Evolutionary conservation across 768 basidiomycete species (phyloP), one percentile per base, ranked within the genome.

Genomic region (Kwoniella dejecticola): DNA sequence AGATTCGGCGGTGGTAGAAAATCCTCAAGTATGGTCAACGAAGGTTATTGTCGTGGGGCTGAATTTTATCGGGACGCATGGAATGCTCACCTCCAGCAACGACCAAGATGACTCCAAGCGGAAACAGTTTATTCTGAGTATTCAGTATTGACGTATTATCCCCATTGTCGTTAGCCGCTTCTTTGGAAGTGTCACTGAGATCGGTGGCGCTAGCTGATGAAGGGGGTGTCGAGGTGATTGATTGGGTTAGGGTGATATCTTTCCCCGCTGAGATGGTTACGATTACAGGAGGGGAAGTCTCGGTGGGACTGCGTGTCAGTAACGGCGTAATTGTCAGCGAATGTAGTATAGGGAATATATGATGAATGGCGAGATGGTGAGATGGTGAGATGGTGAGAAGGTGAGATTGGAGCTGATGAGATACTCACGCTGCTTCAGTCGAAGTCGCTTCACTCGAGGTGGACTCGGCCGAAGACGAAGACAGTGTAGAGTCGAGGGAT

Each of bases 91-190:
- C 64, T 31, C 44, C 68, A 0, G 63, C 27, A 2, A 66, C 54
- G 3, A 54, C 54, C 17, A 66, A 47, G 0, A 63, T 44, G 6
- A 69, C 49, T 24, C 68, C 68, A 2, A 69, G 30, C 1, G 68
- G 64, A 42, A 69, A 69, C 19, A 69, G 48, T 48, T 56, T 63
- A 33, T 66, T 66, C 19, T 57, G 41, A 1, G 61, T 62, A 57
- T 65, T 61, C 44, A 69, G 57, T 26, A 69, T 69, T 17, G 48
- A 50, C 4, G 48, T 50, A 31, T 50, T 36, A 50, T 50, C 46
- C 2, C 23, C 29, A 30, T 21, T 63, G 17, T 53, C 27, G 21
- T 62, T 62, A 30, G 52, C 40, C 33, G 53, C 30, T 24, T 31
- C 52, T 24, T 56, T 62, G 1, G 44, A 24, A 31, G 27, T 33